Evolutionary conservation across 352 stramenopile species (phyloP), one percentile per base, ranked within the genome.

Genomic region (Globisporangium nodosum): DNA sequence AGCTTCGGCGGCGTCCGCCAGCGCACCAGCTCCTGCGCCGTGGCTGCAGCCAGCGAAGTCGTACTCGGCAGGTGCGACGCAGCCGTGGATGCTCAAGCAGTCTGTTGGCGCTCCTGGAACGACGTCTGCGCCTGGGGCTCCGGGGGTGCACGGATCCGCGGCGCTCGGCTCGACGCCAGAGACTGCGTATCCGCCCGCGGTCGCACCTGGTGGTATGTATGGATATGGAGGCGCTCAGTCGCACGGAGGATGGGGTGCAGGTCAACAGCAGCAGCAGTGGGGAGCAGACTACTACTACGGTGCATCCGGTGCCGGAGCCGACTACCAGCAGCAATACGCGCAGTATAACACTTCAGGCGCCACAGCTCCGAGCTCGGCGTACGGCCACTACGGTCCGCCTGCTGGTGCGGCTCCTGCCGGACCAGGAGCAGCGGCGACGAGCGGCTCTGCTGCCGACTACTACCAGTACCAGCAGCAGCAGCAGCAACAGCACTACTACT

Each of bases 1-100:
- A 21, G 58, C 61, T 9, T 4, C 24, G 6, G 7, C 35, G 16
- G 20, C 20, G 1, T 2, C 21, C 3, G 31, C 18, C 3, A 1
- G 3, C 8, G 60, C 63, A 5, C 69, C 64, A 1, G 50, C 61
- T 0, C 56, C 70, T 39, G 83, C 83, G 8, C 83, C 83, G 18
- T 93, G 84, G 81, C 61, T 93, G 27, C 78, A 91, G 58, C 77
- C 81, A 18, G 55, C 59, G 1, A 91, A 88, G 59, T 65, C 74
- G 13, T 68, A 65, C 18, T 69, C 76, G 0, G 63, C 66, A 15
- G 61, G 53, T 8, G 62, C 54, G 21, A 64, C 71, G 11, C 78
- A 89, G 54, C 77, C 80, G 52, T 92, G 82, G 80, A 86, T 87
- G 76, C 61, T 71, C 35, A 80, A 78, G 16, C 76, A 88, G 55